Base-by-base conservation (phyloP, 306 rosid genomes). In the Begonia masoniana region DNA sequence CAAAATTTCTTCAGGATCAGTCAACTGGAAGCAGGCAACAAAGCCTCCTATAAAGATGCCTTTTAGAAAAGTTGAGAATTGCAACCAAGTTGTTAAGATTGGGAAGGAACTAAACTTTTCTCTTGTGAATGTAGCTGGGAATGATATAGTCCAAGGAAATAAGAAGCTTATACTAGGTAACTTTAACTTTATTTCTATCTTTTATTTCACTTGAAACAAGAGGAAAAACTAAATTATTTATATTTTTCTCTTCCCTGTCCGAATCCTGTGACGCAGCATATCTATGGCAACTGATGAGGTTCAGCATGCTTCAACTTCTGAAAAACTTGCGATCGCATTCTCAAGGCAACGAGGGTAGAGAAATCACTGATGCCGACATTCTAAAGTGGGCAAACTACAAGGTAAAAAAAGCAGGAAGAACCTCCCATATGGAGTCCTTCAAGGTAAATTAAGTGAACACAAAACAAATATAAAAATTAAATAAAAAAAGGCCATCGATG, bases 271-370 rank as follows among this genome's bases (percentile, higher is more conserved):
- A 43, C 2, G 17, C 95, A 92, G 96, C 99, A 35, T 92, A 49
- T 74, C 57, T 92, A 68, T 92, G 99, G 99, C 99, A 92, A 75
- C 76, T 86, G 74, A 86, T 92, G 99, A 81, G 99, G 75, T 92
- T 75, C 69, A 73, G 74, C 15, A 86, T 92, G 96, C 93, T 92
- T 70, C 96, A 92, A 83, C 95, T 92, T 42, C 75, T 92, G 66
- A 92, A 49, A 68, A 86, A 92, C 72, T 76, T 92, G 82, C 83
- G 96, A 76, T 86, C 94, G 5, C 94, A 83, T 61, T 83, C 99
- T 46, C 92, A 83, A 75, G 95, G 84, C 54, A 78, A 60, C 69
- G 66, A 58, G 49, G 88, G 88, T 3, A 85, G 79, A 74, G 96
- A 92, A 81, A 86, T 92, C 55, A 83, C 79, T 10, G 99, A 92